A percentile compares a stretch with the other conserved stretches of the same genome.
phyloP scores from a whole-genome alignment of 192 early-diverging fungal genomes.

The Coemansia sp. region DNA sequence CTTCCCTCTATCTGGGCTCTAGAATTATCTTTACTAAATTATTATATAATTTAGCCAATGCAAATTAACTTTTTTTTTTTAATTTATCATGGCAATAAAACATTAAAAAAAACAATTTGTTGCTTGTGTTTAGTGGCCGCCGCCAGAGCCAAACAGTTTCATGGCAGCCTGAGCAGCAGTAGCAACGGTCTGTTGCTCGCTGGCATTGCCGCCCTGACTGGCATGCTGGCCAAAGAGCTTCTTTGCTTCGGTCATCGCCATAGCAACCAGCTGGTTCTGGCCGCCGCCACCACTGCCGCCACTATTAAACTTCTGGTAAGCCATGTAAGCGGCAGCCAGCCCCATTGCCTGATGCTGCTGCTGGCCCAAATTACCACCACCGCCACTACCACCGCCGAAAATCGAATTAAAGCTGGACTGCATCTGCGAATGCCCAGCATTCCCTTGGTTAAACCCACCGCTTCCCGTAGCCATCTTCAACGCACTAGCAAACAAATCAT shows the following conservation, averaged over 20 bases:
- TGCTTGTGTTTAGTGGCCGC: background rate
- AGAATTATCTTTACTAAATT: background rate
- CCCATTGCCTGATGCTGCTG: slow-evolving; percentile 47
- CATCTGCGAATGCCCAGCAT: slow-evolving; percentile 30
- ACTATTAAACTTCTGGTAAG: slow-evolving; percentile 40
- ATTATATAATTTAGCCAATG: too few relatives aligned
- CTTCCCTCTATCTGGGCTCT: slow-evolving; percentile 35
- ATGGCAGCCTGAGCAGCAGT: slow-evolving; percentile 50
- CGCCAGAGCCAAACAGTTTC: slow-evolving; percentile 34
- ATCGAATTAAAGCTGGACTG: slow-evolving; percentile 29
- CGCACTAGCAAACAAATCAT: slow-evolving; percentile 26
- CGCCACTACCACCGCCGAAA: slow-evolving; percentile 5
- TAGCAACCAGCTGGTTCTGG: slow-evolving; percentile 43
- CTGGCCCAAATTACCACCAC: slow-evolving; percentile 11
- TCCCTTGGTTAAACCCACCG: slow-evolving; percentile 37
- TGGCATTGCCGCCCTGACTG: slow-evolving; percentile 30
- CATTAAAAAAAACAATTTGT: slow-evolving; percentile 1
- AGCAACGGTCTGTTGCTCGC: slow-evolving; percentile 48
- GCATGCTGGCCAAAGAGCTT: slow-evolving; percentile 45
- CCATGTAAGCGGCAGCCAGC: slow-evolving; percentile 46
- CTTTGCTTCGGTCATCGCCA: slow-evolving; percentile 48
- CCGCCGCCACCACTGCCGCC: slow-evolving; percentile 17
- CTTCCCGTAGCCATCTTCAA: slow-evolving; percentile 38
- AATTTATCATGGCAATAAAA: background rate
- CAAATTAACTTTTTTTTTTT: background rate